These are phyloP conservation scores for Sherardia arvensis DNA, from an alignment of 257 asterid species.

Conservation along the genomic window DNA sequence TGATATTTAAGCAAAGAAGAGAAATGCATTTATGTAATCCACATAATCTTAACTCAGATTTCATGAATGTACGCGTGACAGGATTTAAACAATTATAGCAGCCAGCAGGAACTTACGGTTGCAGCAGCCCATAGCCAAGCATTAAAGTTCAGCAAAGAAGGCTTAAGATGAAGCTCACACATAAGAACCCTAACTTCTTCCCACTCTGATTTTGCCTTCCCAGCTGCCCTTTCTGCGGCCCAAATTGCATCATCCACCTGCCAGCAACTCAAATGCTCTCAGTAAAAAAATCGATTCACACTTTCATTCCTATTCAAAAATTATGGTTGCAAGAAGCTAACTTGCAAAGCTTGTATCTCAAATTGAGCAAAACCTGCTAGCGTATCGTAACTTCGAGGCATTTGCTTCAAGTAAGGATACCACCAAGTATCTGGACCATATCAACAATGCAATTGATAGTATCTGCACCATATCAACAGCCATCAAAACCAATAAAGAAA, in stretches of 20 bases:
- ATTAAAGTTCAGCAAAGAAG: constrained; percentile 36
- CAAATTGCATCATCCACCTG: constrained; percentile 87
- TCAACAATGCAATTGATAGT: constrained; percentile 53
- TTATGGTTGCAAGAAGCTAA: constrained; percentile 21
- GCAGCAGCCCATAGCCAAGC: constrained; percentile 97
- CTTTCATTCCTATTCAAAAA: constrained; percentile 2
- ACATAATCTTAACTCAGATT: background rate
- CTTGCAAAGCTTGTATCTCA: constrained; percentile 84
- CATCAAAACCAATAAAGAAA: background rate
- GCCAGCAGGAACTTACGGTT: constrained; percentile 41
- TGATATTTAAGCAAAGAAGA: background rate
- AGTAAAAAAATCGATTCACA: constrained; percentile 11
- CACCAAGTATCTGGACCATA: too few relatives aligned
- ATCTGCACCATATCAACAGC: constrained; percentile 35
- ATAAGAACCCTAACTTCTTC: constrained; percentile 42
- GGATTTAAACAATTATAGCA: background rate
- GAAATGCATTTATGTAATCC: background rate
- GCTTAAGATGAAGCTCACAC: constrained; percentile 53
- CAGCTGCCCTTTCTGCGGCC: constrained; percentile 68
- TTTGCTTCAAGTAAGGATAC: constrained; percentile 73
- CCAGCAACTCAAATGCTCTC: constrained; percentile 24
- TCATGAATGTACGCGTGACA: background rate
- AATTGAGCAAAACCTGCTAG: constrained; percentile 51
- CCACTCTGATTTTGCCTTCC: constrained; percentile 58
- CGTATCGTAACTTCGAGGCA: constrained; percentile 68